Base-by-base conservation (phyloP, 495 filamentous ascomycete species). In the Cenococcum geophilum region DNA sequence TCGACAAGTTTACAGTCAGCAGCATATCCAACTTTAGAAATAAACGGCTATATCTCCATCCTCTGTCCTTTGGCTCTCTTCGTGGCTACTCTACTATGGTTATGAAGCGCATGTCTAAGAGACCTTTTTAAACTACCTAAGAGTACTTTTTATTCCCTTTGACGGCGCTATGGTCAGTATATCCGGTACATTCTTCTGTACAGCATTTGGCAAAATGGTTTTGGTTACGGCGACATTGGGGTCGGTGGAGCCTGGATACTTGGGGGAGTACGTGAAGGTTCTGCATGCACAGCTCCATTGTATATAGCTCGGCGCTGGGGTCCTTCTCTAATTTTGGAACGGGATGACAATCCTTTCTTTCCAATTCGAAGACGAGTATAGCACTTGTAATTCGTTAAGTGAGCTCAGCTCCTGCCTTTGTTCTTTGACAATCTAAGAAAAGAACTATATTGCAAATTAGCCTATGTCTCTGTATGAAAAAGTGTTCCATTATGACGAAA, bases 1-100 rank as follows among this genome's bases (percentile, higher is more conserved):
- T 77, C 76, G 16, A 60, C 65, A 5, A 63, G 58, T 21, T 51
- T 72, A 12, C 3, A 32, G 14, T 58, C 61, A 20, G 58, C 56
- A 25, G 68, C 63, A 1, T 49, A 43, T 16, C 48, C 53, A 18
- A 36, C 54, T 0, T 23, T 61, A 20, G 16, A n/a, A n/a, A 4
- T 60, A n/a, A 66, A 62, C 37, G 12, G 18, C 1, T 61, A 53
- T 27, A n/a, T 56, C 0, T 66, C 60, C 2, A 10, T 63, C 16
- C 18, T 59, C 14, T 20, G 59, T 4, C 63, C 66, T 21, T 20
- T 61, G 25, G 34, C 60, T 27, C 32, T 69, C 12, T 27, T 25
- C 18, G 23, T 36, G 9, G 59, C 57, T 2, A 37, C 59, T 16
- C 64, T 61, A 61, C 27, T 68, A 61, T 65, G 63, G 59, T 27